Conservation (phyloP, 202 grass and related monocot genomes). For the Brachypodium distachyon region DNA sequence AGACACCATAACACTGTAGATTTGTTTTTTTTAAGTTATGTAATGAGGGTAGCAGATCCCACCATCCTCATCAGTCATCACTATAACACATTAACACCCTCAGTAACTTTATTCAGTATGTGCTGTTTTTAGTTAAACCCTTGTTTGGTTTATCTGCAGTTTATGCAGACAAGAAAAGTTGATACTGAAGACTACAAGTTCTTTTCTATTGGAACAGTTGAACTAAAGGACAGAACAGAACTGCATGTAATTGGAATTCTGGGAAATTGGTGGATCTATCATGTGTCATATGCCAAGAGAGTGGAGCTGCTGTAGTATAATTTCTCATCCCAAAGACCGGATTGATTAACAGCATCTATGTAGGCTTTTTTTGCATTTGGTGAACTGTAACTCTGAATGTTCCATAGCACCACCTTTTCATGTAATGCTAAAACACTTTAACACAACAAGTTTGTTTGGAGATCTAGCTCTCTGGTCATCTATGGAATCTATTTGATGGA, state of each 20-base stretch:
- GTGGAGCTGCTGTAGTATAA: neutral
- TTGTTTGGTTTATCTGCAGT: slow-evolving; percentile 36
- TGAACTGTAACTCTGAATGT: neutral
- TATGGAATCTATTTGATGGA: neutral
- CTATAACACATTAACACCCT: no score
- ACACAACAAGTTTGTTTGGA: neutral
- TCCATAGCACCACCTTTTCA: neutral
- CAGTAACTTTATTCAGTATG: neutral
- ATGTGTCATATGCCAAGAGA: slow-evolving; percentile 25
- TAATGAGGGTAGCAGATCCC: neutral
- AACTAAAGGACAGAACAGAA: slow-evolving; percentile 43
- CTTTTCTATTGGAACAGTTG: slow-evolving; percentile 51
- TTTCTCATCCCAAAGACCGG: neutral
- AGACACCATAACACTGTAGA: neutral
- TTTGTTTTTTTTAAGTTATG: neutral
- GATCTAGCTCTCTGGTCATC: neutral
- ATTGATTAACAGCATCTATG: neutral
- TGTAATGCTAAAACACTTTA: neutral
- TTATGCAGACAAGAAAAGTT: slow-evolving; percentile 59
- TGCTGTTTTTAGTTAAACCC: neutral
- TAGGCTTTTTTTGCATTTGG: neutral
- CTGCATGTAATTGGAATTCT: slow-evolving; percentile 69
- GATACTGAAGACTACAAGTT: slow-evolving; percentile 75
- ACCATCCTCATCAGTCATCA: no score
- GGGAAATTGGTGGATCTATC: slow-evolving; percentile 75